Evolutionary conservation across 1,139 yeast species (phyloP).

Genomic region (Kurtzmaniella quercitrusa): DNA sequence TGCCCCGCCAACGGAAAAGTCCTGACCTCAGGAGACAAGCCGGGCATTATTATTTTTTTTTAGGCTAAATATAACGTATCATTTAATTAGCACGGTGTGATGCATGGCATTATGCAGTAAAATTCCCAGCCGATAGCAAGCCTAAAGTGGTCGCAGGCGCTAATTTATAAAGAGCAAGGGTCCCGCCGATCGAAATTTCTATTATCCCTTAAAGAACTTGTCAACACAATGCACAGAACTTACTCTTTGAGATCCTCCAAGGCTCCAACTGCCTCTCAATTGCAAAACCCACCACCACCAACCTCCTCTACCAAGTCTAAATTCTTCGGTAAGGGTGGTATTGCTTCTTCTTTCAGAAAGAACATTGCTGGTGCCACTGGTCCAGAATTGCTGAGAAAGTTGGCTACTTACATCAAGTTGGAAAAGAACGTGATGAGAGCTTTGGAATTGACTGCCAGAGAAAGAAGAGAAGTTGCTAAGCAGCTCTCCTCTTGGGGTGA

Average conservation of each 20-base stretch:
- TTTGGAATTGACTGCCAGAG: conserved; percentile 88
- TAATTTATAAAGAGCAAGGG: neutral
- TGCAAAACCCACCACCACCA: conserved; percentile 94
- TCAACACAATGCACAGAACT: conserved; percentile 83
- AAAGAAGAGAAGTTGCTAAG: conserved; percentile 94
- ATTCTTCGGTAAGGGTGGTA: conserved; percentile 88
- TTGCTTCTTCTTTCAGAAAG: conserved; percentile 78
- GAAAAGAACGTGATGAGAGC: conserved; percentile 96
- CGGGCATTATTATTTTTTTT: neutral
- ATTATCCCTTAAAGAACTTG: neutral
- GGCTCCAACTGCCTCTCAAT: conserved; percentile 96
- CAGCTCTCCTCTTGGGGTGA: conserved; percentile 98
- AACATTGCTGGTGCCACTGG: conserved; percentile 92
- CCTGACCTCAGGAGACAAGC: too few relatives aligned
- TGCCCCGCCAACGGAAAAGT: too few relatives aligned
- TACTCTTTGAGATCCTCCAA: conserved; percentile 91
- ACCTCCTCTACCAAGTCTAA: conserved; percentile 80
- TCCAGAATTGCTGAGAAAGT: conserved; percentile 90
- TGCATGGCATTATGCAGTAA: neutral
- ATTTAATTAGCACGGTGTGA: neutral
- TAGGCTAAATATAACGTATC: neutral
- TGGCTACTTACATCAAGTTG: conserved; percentile 86
- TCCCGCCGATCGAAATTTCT: neutral
- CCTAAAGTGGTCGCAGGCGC: neutral
- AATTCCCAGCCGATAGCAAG: neutral